Conservation (phyloP, 2,329 filamentous ascomycete species). For the Leptographium flavum region DNA sequence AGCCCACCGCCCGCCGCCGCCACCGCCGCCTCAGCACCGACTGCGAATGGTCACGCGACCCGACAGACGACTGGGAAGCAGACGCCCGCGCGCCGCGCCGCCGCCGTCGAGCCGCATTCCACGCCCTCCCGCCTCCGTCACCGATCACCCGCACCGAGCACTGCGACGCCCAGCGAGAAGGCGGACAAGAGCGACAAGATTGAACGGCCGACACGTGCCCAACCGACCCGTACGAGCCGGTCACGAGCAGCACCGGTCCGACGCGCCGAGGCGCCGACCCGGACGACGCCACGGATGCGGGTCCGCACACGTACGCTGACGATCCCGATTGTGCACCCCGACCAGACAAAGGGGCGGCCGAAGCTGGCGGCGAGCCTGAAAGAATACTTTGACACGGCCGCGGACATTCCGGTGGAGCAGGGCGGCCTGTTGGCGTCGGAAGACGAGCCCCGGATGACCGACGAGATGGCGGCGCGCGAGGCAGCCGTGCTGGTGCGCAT, state of each 20-base stretch:
- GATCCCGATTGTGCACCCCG: slow-evolving; percentile 46
- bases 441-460: slow-evolving; percentile 41
- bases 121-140: slow-evolving; percentile 4
- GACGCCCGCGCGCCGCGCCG: neutral
- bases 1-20: slow-evolving; percentile 21
- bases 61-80: neutral
- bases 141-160: slow-evolving; percentile 19
- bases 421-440: slow-evolving; percentile 42
- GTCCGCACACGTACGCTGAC: slow-evolving; percentile 29
- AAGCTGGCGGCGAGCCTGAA: slow-evolving; percentile 40
- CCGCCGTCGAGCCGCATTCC: slow-evolving; percentile 1
- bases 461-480: slow-evolving; percentile 51
- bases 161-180: slow-evolving; percentile 28
- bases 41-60: slow-evolving; percentile 11
- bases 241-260: slow-evolving; percentile 4
- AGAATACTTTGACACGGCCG: slow-evolving; percentile 40
- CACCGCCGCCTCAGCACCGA: too few relatives aligned
- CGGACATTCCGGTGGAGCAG: slow-evolving; percentile 38
- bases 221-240: slow-evolving; percentile 12
- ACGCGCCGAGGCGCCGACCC: slow-evolving; percentile 10
- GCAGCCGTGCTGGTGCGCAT: slow-evolving; percentile 55
- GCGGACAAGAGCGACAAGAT: slow-evolving; percentile 23
- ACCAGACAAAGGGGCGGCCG: slow-evolving; percentile 37
- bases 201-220: slow-evolving; percentile 23
- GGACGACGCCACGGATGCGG: slow-evolving; percentile 31